Base-by-base conservation (phyloP, 768 basidiomycete genomes). In the Lactifluus pinguis region DNA sequence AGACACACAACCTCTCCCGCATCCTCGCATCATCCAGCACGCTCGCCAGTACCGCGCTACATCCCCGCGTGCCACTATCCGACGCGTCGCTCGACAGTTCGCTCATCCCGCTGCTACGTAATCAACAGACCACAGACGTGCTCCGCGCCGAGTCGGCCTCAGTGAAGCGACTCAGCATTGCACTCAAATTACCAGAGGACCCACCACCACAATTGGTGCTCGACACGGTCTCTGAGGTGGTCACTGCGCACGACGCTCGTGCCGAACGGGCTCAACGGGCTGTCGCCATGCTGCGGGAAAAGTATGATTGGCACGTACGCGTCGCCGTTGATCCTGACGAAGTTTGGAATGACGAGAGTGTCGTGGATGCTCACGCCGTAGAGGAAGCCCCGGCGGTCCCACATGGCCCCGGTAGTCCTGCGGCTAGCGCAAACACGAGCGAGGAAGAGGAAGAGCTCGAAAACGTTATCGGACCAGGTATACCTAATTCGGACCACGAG, bases 271-370 rank as follows among this genome's bases (percentile, higher is more conserved):
- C 89, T 0, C 79, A 86, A n/a, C 77, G 85, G 47, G 90, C 91
- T 0, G 89, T 93, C 10, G 77, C 77, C 42, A 85, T 92, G 80
- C 74, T 92, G 8, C 75, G 80, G 60, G 90, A 92, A 58, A 86
- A 83, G 71, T 92, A 85, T 69, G 88, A 92, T 50, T 90, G 89
- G 86, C 85, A 84, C 69, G 81, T 83, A 65, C 77, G 90, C n/a
- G 86, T 92, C 21, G 83, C 82, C 62, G 88, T 90, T 13, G 84
- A 86, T 67, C 81, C 83, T 14, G 88, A 87, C 64, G 88, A 90
- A 70, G 87, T 86, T 3, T 62, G 61, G 61, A 57, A 21, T 17
- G 87, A 41, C 41, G 41, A 89, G 63, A 72, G 87, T 41, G 83
- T 82, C 19, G 87, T 85, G 84, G 85, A 85, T 6, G 54, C n/a